Percentiles rank a stretch among this genome's conserved stretches.
Conservation (phyloP, 352 stramenopile species). For the Pythium folliculosum region DNA sequence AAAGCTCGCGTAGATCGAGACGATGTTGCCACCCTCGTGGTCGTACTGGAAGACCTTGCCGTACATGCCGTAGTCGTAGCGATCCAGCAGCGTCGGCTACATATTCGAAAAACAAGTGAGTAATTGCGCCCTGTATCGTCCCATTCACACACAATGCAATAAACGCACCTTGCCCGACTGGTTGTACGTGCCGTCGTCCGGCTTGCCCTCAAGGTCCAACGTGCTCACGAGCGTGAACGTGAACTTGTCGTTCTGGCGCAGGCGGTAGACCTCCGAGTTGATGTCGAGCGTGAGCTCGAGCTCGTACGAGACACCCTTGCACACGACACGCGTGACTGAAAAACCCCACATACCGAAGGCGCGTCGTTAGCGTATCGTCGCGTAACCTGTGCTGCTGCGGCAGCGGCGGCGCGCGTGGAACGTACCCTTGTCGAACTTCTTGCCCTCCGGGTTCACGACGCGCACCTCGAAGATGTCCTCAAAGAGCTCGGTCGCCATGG, state of each 20-base stretch:
- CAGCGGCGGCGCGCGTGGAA: not conserved
- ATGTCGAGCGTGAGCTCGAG: conserved; percentile 97
- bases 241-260: conserved; percentile 96
- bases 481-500: conserved; percentile 93
- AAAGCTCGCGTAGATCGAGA: conserved; percentile 95
- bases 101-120: not conserved
- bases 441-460: conserved; percentile 96
- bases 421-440: conserved; percentile 96
- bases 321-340: conserved; percentile 94
- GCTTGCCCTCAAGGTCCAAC: conserved; percentile 95
- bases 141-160: too few relatives aligned
- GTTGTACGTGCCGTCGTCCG: conserved; percentile 94
- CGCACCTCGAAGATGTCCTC: conserved; percentile 99
- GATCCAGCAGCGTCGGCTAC: conserved; percentile 92
- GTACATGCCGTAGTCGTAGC: conserved; percentile 99
- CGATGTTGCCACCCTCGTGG: conserved; percentile 93
- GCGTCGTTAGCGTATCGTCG: not conserved
- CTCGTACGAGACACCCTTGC: conserved; percentile 97
- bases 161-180: conserved; percentile 84
- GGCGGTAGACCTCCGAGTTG: conserved; percentile 97
- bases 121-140: not conserved
- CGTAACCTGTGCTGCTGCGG: not conserved
- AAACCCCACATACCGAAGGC: not conserved
- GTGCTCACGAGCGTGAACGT: conserved; percentile 96
- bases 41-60: conserved; percentile 98